phyloP scores from a whole-genome alignment of 805 yeast genomes.

The Wickerhamomyces hampshirensis region DNA sequence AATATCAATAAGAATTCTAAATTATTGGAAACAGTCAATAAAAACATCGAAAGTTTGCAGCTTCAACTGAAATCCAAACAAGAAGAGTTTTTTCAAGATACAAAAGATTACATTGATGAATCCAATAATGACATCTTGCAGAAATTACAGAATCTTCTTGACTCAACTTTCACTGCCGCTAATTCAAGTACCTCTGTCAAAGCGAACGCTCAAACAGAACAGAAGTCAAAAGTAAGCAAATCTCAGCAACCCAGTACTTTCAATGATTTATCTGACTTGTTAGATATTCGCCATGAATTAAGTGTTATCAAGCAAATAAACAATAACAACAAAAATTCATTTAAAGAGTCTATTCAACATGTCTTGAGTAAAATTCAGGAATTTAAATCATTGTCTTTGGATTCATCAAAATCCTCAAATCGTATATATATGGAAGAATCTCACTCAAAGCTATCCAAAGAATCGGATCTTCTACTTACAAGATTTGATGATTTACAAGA shows the following conservation, averaged over 20 bases:
- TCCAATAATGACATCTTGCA: conserved; percentile 16
- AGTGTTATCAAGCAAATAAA: conserved; percentile 56
- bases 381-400: conserved; percentile 47
- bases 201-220: background rate
- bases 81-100: conserved; percentile 11
- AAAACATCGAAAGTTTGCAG: conserved; percentile 17
- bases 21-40: conserved; percentile 11
- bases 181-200: no score
- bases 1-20: conserved; percentile 39
- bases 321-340: conserved; percentile 33
- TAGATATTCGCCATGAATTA: conserved; percentile 53
- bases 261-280: conserved; percentile 21
- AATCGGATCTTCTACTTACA: conserved; percentile 69
- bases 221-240: background rate
- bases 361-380: conserved; percentile 42
- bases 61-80: conserved; percentile 11
- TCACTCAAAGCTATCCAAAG: conserved; percentile 65
- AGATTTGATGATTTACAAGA: conserved; percentile 91
- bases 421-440: conserved; percentile 71
- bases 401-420: conserved; percentile 28
- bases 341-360: conserved; percentile 39
- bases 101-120: conserved; percentile 23
- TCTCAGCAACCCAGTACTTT: conserved; percentile 4
- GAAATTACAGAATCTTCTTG: conserved; percentile 13
- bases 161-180: conserved; percentile 2